A percentile compares a stretch with the other conserved stretches of the same genome.
Conservation (phyloP, 495 filamentous ascomycete species). For the Aspergillus affinis region DNA sequence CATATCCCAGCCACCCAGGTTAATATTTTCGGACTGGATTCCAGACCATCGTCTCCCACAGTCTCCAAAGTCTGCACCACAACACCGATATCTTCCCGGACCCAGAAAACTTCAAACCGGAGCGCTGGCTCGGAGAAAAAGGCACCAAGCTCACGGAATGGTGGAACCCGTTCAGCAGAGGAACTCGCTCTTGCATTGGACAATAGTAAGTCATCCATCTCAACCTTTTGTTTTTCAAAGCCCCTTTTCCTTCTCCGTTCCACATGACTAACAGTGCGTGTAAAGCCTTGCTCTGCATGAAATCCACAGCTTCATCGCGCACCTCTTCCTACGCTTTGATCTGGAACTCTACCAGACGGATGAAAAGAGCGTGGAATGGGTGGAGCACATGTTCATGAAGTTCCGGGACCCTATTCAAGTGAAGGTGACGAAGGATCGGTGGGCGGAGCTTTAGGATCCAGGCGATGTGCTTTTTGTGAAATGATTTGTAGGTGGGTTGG, state of each 20-base stretch:
- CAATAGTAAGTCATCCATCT: constrained; percentile 3
- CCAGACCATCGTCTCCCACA: constrained; percentile 7
- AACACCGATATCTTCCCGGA: constrained; percentile 2
- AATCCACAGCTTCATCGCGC: neutral
- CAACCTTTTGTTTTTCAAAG: neutral
- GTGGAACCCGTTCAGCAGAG: constrained; percentile 1
- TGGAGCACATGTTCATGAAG: neutral
- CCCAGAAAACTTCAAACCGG: constrained; percentile 1
- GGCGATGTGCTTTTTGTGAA: too few relatives aligned
- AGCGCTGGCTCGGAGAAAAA: constrained; percentile 8
- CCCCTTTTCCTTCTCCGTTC: neutral
- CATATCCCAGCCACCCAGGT: neutral
- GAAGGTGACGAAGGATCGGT: constrained; percentile 7
- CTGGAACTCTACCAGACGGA: constrained; percentile 6
- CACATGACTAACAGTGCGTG: neutral
- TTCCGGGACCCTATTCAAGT: neutral
- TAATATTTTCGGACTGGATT: neutral
- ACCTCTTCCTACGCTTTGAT: constrained; percentile 6
- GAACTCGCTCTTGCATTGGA: constrained; percentile 4
- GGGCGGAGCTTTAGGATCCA: neutral
- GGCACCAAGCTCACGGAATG: neutral
- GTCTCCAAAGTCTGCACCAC: constrained; percentile 1
- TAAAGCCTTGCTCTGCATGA: constrained; percentile 1
- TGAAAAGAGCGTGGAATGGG: constrained; percentile 8
- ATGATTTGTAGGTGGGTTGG: too few relatives aligned